Conservation (phyloP, 108 stramenopile species). For the Skeletonema grethae region DNA sequence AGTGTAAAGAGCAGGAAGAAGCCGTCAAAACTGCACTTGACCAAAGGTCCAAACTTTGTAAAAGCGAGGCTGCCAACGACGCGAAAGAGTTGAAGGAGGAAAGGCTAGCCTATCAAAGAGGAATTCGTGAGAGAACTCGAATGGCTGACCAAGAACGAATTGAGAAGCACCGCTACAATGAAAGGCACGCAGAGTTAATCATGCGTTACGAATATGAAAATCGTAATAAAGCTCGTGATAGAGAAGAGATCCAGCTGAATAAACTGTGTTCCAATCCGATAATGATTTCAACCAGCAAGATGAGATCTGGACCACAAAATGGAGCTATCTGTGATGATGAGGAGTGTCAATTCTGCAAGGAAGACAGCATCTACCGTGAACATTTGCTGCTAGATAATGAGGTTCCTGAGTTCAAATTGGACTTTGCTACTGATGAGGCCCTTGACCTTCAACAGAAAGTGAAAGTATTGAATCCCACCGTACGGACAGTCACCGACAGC, state of each 20-base stretch:
- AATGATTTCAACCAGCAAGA: constrained; percentile 21
- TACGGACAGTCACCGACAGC: constrained; percentile 13
- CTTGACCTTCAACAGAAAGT: constrained; percentile 9
- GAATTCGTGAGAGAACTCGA: constrained; percentile 42
- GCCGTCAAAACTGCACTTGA: constrained; percentile 22
- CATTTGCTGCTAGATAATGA: constrained; percentile 31
- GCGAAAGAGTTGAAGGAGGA: constrained; percentile 33
- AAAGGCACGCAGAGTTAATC: constrained; percentile 23
- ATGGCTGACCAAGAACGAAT: constrained; percentile 43
- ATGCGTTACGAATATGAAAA: constrained; percentile 48
- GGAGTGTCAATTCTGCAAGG: constrained; percentile 38
- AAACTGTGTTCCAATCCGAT: constrained; percentile 37
- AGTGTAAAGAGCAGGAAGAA: constrained; percentile 36
- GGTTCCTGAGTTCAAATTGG: constrained; percentile 17
- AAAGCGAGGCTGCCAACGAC: constrained; percentile 27
- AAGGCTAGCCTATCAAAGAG: constrained; percentile 39
- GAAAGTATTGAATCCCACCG: constrained; percentile 28
- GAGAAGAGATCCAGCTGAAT: constrained; percentile 34
- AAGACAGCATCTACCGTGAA: constrained; percentile 19
- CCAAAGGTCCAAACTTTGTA: constrained; percentile 38
- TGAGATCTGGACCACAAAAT: constrained; percentile 8
- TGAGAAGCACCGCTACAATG: constrained; percentile 43
- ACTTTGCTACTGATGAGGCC: constrained; percentile 18
- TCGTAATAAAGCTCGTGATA: constrained; percentile 33
- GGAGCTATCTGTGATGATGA: constrained; percentile 26